Percentiles rank a stretch among this genome's conserved stretches.
Evolutionary conservation across 148 eudicot species (phyloP).

Genomic region (Rhododendron williamsianum): DNA sequence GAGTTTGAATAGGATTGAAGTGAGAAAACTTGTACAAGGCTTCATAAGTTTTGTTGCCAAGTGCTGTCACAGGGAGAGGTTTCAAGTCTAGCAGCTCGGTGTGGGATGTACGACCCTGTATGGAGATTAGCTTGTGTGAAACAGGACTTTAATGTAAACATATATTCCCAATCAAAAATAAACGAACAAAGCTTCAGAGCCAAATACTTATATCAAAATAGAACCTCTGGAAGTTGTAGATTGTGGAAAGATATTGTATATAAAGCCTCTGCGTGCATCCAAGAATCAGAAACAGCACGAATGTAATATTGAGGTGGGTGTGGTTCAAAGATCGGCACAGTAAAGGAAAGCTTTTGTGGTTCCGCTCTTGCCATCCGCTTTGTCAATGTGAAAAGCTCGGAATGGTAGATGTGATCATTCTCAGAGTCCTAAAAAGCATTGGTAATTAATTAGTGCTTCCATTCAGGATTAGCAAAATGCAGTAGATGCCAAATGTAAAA

Average conservation of each 20-base stretch:
- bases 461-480: neutral
- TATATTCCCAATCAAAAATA: neutral
- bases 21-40: constrained; percentile 83
- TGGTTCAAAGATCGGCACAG: constrained; percentile 97
- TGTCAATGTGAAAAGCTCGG: constrained; percentile 84
- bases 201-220: neutral
- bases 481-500: neutral
- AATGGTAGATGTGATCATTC: constrained; percentile 96
- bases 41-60: constrained; percentile 70
- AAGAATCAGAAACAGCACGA: constrained; percentile 94
- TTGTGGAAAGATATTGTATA: constrained; percentile 83
- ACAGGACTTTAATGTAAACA: neutral
- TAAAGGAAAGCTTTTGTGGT: constrained; percentile 88
- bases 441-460: constrained; percentile 13
- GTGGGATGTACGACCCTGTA: constrained; percentile 80
- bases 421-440: constrained; percentile 66
- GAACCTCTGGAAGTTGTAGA: constrained; percentile 92
- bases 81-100: constrained; percentile 92
- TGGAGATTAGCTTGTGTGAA: constrained; percentile 7
- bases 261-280: constrained; percentile 92
- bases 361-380: constrained; percentile 79
- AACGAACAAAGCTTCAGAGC: neutral
- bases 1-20: constrained; percentile 98
- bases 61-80: constrained; percentile 90
- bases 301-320: constrained; percentile 96